A percentile compares a stretch with the other conserved stretches of the same genome.
Evolutionary conservation across 441 rosid genomes (phyloP).

Genomic region (Hura crepitans): DNA sequence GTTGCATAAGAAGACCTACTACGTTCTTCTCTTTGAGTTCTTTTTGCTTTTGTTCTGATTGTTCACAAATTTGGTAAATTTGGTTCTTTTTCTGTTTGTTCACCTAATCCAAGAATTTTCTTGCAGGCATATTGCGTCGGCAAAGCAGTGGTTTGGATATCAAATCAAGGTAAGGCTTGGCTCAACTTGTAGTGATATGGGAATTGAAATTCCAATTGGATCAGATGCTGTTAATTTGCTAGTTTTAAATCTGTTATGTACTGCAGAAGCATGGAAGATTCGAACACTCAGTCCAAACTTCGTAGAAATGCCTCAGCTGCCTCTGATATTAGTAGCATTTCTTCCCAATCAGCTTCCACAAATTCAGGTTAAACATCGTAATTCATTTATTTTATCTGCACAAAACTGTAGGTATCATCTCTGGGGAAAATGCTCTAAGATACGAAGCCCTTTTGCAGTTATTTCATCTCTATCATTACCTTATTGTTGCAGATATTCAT

Average conservation of each 20-base stretch:
- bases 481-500: not conserved
- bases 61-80: not conserved
- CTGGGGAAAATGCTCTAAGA: too few relatives aligned
- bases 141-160: conserved; percentile 52
- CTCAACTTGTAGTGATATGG: conserved; percentile 5
- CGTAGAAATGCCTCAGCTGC: conserved; percentile 67
- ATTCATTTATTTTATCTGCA: not conserved
- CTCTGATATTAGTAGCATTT: conserved; percentile 61
- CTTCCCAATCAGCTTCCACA: conserved; percentile 41
- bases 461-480: not conserved
- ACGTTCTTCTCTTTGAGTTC: not conserved
- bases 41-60: conserved; percentile 12
- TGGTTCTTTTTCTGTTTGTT: not conserved
- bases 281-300: conserved; percentile 40
- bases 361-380: conserved; percentile 46
- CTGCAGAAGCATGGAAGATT: conserved; percentile 51
- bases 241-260: conserved; percentile 12
- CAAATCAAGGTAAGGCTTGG: conserved; percentile 46
- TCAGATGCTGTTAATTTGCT: conserved; percentile 2
- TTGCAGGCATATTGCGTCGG: conserved; percentile 49
- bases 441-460: too few relatives aligned
- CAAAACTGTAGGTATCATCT: too few relatives aligned
- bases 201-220: conserved; percentile 5
- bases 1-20: not conserved
- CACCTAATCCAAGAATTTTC: conserved; percentile 21